Evolutionary conservation across 1,284 basidiomycete species (phyloP).

Genomic region (Cryptococcus sp.): DNA sequence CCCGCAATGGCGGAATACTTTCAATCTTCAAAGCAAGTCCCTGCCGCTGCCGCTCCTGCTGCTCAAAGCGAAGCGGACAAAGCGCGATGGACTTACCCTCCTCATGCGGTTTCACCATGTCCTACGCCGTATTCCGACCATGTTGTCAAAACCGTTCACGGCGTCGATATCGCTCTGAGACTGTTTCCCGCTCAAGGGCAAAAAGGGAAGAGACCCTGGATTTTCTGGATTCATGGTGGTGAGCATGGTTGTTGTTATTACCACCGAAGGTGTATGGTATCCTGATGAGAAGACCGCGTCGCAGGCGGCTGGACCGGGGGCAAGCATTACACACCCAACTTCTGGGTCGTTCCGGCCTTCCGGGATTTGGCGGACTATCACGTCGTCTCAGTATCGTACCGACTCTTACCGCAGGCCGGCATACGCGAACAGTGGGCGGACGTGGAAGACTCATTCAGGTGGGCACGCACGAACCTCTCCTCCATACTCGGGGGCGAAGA

Average conservation of each 20-base stretch:
- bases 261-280: background rate
- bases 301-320: constrained; percentile 2
- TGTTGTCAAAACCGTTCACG: constrained; percentile 30
- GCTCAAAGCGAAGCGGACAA: no score
- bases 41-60: no score
- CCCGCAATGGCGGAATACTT: no score
- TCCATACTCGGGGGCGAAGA: constrained; percentile 9
- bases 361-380: constrained; percentile 21
- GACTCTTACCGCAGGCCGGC: constrained; percentile 32
- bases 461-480: constrained; percentile 21
- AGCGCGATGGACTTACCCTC: no score
- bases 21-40: no score
- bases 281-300: background rate
- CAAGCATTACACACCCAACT: constrained; percentile 9
- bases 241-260: constrained; percentile 11
- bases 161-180: constrained; percentile 33
- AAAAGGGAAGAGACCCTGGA: constrained; percentile 20
- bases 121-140: constrained; percentile 34
- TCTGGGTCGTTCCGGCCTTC: constrained; percentile 36
- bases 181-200: constrained; percentile 28
- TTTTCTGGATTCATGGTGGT: constrained; percentile 44
- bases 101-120: constrained; percentile 12
- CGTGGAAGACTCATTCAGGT: constrained; percentile 22
- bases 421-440: constrained; percentile 32
- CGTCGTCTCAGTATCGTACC: constrained; percentile 38